These are phyloP conservation scores for Melaleuca alternifolia DNA, from an alignment of 345 rosid genomes.

Conservation along the genomic window DNA sequence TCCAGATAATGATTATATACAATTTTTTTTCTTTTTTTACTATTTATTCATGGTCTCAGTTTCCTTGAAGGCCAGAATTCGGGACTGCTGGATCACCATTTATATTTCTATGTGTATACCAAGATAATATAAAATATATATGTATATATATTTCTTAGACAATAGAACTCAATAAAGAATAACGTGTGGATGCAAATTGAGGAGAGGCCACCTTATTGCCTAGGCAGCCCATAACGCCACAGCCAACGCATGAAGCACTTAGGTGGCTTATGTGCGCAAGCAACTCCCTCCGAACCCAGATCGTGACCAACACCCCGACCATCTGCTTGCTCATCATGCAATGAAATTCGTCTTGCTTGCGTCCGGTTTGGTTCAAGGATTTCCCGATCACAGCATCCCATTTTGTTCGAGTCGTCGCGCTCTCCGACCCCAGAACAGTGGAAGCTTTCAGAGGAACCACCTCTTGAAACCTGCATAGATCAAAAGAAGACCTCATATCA, in stretches of 20 bases:
- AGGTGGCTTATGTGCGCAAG: background rate
- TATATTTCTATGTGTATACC: background rate
- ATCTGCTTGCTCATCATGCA: background rate
- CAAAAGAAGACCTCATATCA: background rate
- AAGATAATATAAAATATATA: background rate
- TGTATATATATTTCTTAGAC: background rate
- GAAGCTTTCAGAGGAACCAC: background rate
- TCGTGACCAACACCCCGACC: background rate
- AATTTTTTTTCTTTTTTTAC: background rate
- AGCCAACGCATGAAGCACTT: background rate
- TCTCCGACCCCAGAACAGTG: background rate
- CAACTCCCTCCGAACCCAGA: slow-evolving; percentile 2
- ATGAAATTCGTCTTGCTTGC: background rate
- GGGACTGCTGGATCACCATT: background rate
- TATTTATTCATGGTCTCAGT: background rate
- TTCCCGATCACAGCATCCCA: background rate
- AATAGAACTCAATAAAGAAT: background rate
- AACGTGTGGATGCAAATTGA: background rate
- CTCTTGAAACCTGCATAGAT: slow-evolving; percentile 1
- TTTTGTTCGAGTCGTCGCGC: background rate
- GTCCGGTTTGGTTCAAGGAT: background rate
- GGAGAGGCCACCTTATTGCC: slow-evolving; percentile 1
- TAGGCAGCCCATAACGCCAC: slow-evolving; percentile 4
- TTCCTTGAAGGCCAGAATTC: background rate
- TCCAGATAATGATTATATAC: background rate